Conservation (phyloP, 257 asterid species). For the Solanum medicagineum region DNA sequence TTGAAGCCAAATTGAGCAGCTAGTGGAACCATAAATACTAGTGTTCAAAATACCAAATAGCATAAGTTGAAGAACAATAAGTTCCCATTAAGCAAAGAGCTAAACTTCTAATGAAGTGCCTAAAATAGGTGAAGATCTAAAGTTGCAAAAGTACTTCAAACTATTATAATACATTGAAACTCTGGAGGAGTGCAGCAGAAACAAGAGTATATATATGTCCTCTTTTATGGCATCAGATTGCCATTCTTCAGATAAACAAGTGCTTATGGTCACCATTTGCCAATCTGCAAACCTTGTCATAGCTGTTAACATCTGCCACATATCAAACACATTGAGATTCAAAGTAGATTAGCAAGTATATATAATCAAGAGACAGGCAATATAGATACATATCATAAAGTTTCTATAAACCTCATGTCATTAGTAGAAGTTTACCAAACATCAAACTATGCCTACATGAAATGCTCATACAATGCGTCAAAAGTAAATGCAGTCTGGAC, state of each 20-base stretch:
- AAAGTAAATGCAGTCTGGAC: background rate
- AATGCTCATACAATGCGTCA: background rate
- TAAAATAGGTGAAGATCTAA: background rate
- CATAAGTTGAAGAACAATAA: background rate
- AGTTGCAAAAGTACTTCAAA: background rate
- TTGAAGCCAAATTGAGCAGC: background rate
- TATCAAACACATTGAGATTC: background rate
- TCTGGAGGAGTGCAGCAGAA: background rate
- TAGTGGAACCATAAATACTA: background rate
- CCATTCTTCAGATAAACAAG: conserved; percentile 36
- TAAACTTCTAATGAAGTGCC: background rate
- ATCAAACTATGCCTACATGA: background rate
- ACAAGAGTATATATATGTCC: background rate
- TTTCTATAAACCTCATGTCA: background rate
- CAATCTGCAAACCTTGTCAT: conserved; percentile 51
- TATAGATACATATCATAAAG: background rate
- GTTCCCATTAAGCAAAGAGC: background rate
- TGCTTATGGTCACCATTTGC: conserved; percentile 72
- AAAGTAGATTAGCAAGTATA: background rate
- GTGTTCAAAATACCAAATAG: background rate
- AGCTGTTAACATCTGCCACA: conserved; percentile 41
- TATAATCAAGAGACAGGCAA: background rate
- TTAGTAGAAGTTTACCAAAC: background rate
- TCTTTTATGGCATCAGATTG: background rate
- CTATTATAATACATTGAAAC: background rate